Evolutionary conservation across 2,329 filamentous ascomycete species (phyloP), one percentile per base, ranked within the genome.

Genomic region (Penicillium aurantiogriseum): DNA sequence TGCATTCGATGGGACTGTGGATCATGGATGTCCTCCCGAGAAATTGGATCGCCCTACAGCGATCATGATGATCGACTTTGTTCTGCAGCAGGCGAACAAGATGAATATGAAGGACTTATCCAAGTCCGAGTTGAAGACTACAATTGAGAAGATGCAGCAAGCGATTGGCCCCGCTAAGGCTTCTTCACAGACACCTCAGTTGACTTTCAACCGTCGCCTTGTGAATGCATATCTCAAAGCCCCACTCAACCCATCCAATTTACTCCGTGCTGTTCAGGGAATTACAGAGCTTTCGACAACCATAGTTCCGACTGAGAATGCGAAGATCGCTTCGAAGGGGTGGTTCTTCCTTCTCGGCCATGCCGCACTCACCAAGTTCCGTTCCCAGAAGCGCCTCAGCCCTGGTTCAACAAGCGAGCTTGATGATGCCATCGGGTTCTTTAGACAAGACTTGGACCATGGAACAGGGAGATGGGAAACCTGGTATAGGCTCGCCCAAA

Each of bases 261-360:
- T 99, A 5, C 94, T 90, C 70, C 85, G 88, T 62, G 90, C 90
- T n/a, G 81, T 96, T 38, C 87, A 86, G 61, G 94, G 94, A 11
- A 83, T 89, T 38, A 84, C 92, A 8, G 85, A 86, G 51, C 83
- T 95, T 23, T 86, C 92, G 57, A 86, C 89, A 2, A 83, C 90
- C 5, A 81, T 85, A 0, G 86, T 92, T 8, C 84, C 87, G 2
- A 82, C 85, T 0, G 89, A 94, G 57, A 88, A 86, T 51, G 83
- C 84, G 0, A 77, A 80, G 13, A 79, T 95, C 35, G 92, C 92
- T 0, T 85, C 85, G 25, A 89, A 91, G 64, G 90, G 92, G 45
- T 97, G 93, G 93, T 96, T 91, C 72, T 96, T 94, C 72, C 78
- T 97, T 31, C 84, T 96, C 60, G 93, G 93, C 21, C 89, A 94